Evolutionary conservation across 2,329 filamentous ascomycete species (phyloP), one percentile per base, ranked within the genome.

Genomic region (Hymenoscyphus fraxineus): DNA sequence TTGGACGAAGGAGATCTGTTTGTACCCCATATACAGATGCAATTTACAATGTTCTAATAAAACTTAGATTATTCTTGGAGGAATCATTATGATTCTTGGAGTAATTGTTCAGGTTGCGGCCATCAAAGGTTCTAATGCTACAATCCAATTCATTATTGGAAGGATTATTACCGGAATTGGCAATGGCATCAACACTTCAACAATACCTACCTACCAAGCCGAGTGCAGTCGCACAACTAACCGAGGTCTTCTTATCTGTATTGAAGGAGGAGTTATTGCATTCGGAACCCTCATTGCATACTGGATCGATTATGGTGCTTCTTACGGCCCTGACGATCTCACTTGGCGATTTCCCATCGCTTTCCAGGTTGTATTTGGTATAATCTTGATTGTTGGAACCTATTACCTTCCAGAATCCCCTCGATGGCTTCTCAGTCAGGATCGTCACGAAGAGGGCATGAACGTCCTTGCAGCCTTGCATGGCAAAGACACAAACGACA

Each of bases 271-370:
- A 5, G 65, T 86, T n/a, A 85, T 87, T 68, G 84, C 83, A 0
- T 79, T 80, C 44, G 79, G 79, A 4, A 81, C 96, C 75, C 88
- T 98, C 66, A 92, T 92, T 61, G 97, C 94, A 70, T 94, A 98
- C 41, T 99, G 95, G 95, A 93, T 98, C 47, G 95, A 98, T 77
- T 98, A 98, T 78, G 93, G 95, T 73, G 97, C 93, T 78, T 93
- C 90, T 60, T 97, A 85, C 75, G 97, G 97, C 73, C 79, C 91
- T 66, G 90, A 83, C 72, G 82, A 98, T 76, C 83, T 90, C 78
- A 92, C 94, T 2, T 99, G 95, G 95, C 89, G 95, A 57, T 75
- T 97, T 60, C 95, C 95, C 1, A 81, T 99, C 60, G 80, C 92
- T 58, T 91, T 97, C 87, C 95, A 98, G 78, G 95, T 93, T 73